Conservation (phyloP, 768 basidiomycete genomes). For the Termitomyces sp. region DNA sequence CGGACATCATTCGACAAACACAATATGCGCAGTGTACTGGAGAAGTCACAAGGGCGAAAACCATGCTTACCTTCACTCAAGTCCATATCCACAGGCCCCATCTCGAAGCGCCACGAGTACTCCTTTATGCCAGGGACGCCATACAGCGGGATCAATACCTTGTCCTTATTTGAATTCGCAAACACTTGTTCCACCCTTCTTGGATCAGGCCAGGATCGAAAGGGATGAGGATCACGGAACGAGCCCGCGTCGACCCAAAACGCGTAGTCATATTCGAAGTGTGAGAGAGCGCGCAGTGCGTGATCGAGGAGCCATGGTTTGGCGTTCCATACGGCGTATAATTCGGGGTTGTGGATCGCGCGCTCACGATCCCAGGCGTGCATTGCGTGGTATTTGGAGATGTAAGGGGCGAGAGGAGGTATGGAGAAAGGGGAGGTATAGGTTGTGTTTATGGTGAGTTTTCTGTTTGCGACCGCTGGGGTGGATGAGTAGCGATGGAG, state of each 20-base stretch:
- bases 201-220: slow-evolving; percentile 42
- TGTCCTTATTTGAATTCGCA: slow-evolving; percentile 26
- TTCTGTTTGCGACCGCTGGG: not conserved
- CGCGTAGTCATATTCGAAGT: slow-evolving; percentile 39
- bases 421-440: slow-evolving; percentile 42
- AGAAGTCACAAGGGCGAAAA: not conserved
- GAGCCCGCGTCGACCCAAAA: slow-evolving; percentile 59
- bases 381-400: slow-evolving; percentile 33
- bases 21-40: not conserved
- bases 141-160: slow-evolving; percentile 43
- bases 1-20: not conserved
- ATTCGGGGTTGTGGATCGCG: slow-evolving; percentile 34
- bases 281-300: slow-evolving; percentile 24
- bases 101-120: slow-evolving; percentile 34
- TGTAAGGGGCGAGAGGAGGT: slow-evolving; percentile 33
- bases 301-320: slow-evolving; percentile 47
- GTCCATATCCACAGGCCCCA: slow-evolving; percentile 45
- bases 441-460: slow-evolving; percentile 13
- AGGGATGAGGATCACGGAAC: slow-evolving; percentile 39
- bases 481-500: not conserved
- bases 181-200: slow-evolving; percentile 33
- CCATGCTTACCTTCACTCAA: slow-evolving; percentile 42
- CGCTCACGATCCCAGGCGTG: slow-evolving; percentile 40
- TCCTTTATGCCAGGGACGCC: slow-evolving; percentile 25
- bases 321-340: slow-evolving; percentile 52